Evolutionary conservation across 768 basidiomycete species (phyloP), one percentile per base, ranked within the genome.

Genomic region (Symmetrospora coprosmae): DNA sequence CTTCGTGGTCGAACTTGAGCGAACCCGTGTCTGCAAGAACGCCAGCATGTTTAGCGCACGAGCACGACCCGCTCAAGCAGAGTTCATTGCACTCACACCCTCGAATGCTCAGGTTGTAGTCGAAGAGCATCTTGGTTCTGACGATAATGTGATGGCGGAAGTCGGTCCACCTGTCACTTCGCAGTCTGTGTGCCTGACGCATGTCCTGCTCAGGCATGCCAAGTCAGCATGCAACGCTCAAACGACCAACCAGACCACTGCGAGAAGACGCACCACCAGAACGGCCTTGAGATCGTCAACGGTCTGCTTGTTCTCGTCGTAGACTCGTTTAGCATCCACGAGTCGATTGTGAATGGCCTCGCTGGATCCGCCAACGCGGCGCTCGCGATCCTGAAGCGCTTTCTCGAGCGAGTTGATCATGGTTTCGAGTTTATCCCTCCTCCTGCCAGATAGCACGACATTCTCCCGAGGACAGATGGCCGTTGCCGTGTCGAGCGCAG

Each of bases 141-240:
- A 88, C 75, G n/a, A 88, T 85, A 64, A 90, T 90, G 67, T 87
- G 84, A 9, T 81, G 78, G 50, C 91, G 81, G 76, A 91, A 91
- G 58, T 86, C 82, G 56, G 85, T 80, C 91, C 92, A 96, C 66
- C 80, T 80, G 17, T 75, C 71, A 55, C 84, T 72, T 21, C 91
- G 86, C 14, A 75, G 69, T 21, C 78, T 72, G 37, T 90, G 76
- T 0, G 88, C 84, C 4, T 76, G 70, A 65, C 77, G 80, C 47
- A 92, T 76, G 25, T 79, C 78, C 87, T n/a, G n/a, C n/a, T n/a
- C n/a, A n/a, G n/a, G n/a, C n/a, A n/a, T n/a, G n/a, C n/a, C n/a
- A n/a, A n/a, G n/a, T n/a, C n/a, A n/a, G n/a, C n/a, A n/a, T n/a
- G n/a, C n/a, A n/a, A n/a, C n/a, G n/a, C n/a, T n/a, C n/a, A n/a